Evolutionary conservation across 2,329 filamentous ascomycete species (phyloP).

Genomic region (Diaporthe caulivora): DNA sequence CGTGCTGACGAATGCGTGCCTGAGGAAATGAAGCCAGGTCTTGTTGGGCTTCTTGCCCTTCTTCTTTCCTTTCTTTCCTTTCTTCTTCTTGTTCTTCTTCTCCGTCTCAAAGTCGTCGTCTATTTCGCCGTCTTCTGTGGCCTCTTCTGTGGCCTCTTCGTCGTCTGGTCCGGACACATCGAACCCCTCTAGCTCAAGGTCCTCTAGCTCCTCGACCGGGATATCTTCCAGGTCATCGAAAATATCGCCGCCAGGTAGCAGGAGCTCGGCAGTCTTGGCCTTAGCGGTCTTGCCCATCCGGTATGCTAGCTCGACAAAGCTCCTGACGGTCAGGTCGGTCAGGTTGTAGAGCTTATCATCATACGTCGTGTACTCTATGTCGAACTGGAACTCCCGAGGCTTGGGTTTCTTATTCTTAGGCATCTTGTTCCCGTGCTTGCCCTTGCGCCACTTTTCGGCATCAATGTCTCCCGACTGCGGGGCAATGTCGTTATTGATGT

Average conservation of each 20-base stretch:
- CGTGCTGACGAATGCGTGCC: constrained; percentile 83
- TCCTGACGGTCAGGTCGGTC: constrained; percentile 86
- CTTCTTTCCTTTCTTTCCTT: constrained; percentile 56
- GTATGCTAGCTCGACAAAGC: constrained; percentile 82
- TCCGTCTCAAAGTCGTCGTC: constrained; percentile 45
- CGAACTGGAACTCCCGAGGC: constrained; percentile 76
- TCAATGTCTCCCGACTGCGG: constrained; percentile 44
- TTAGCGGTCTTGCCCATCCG: constrained; percentile 73
- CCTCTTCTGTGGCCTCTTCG: constrained; percentile 46
- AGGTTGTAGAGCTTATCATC: constrained; percentile 81
- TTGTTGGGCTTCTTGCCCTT: constrained; percentile 71
- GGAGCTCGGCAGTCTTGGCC: constrained; percentile 39
- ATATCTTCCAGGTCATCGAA: constrained; percentile 28
- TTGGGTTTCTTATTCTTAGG: constrained; percentile 65
- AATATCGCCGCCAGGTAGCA: constrained; percentile 31
- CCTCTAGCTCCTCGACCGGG: constrained; percentile 37
- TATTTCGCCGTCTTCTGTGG: constrained; percentile 42
- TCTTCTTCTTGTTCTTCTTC: constrained; percentile 58
- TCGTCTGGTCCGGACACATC: constrained; percentile 48
- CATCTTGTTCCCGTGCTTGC: constrained; percentile 72
- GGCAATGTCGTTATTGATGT: constrained; percentile 80
- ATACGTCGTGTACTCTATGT: constrained; percentile 89
- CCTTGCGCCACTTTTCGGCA: constrained; percentile 69
- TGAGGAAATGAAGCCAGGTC: constrained; percentile 82
- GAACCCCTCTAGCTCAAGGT: constrained; percentile 33